A percentile compares a stretch with the other conserved stretches of the same genome.
Conservation (phyloP, 139 green algal species). For the Asterochloris erici region DNA sequence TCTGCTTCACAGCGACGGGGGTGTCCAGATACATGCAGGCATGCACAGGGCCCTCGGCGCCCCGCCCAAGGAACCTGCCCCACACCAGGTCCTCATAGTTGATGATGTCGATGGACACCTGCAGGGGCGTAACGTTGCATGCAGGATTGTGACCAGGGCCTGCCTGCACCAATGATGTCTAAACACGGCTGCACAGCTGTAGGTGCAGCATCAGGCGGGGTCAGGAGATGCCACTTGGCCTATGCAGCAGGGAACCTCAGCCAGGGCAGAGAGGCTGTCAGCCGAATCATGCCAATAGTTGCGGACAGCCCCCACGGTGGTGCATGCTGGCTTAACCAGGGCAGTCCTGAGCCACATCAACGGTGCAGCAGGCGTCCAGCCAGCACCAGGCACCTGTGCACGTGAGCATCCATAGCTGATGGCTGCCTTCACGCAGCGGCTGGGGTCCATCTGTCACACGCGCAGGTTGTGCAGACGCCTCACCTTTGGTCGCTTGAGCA, state of each 20-base stretch:
- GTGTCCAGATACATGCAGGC: constrained; percentile 45
- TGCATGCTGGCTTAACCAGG: neutral
- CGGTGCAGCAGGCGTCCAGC: no score
- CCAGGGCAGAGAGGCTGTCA: no score
- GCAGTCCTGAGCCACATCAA: no score
- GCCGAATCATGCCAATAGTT: no score
- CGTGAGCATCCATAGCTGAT: neutral
- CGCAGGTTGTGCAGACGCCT: no score
- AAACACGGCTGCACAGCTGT: no score
- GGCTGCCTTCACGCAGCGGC: neutral
- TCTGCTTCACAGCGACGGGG: constrained; percentile 45
- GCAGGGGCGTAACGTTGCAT: neutral
- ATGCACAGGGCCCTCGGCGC: constrained; percentile 44
- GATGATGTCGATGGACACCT: constrained; percentile 34
- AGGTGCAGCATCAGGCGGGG: no score
- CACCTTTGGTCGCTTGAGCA: no score
- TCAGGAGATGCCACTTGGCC: no score
- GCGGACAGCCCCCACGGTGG: neutral
- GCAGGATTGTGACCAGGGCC: no score
- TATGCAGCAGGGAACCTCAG: no score
- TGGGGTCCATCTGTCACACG: neutral
- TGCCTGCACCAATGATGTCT: no score
- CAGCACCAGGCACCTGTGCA: neutral
- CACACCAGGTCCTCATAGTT: constrained; percentile 33
- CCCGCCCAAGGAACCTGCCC: constrained; percentile 36